Evolutionary conservation across 495 filamentous ascomycete species (phyloP), one percentile per base, ranked within the genome.

Genomic region (Chlorociboria aeruginascens): DNA sequence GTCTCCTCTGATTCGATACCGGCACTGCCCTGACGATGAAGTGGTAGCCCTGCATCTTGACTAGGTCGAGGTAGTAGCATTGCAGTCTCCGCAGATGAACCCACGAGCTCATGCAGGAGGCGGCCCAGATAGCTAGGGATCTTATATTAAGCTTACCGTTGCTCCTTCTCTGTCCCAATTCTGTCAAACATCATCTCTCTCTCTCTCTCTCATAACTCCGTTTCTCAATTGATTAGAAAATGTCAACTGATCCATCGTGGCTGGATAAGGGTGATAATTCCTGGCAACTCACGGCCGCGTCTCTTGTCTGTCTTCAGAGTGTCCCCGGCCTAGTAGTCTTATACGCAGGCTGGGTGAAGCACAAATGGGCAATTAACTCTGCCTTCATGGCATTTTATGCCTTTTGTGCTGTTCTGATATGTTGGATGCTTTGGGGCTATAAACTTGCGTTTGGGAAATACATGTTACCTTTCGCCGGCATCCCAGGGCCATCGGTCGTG

Each of bases 301-400:
- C 65, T 32, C 56, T 77, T 32, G 73, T 77, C 47, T 72, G 62
- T 20, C 60, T 77, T 20, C 73, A 76, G 51, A 69, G 64, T 40
- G 61, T 77, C 7, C 73, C 73, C 1, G 73, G 73, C 6, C 71
- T 77, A n/a, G 68, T 72, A 32, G 67, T 76, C 9, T 60, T 77
- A 28, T 77, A 77, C 55, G 69, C 70, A 13, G 73, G 73, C 8
- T 63, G 73, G 34, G 71, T 77, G 32, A 75, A 76, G 63, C 68
- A 69, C 57, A 76, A 76, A 61, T 76, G 71, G 72, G 72, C 70
- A 39, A 72, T 76, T 58, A 76, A 76, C 53, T 69, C 65, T 16
- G 71, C 69, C 30, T 74, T 75, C 63, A 75, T 76, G 72, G 69
- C 64, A 20, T 76, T 77, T 52, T 77, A 77, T 54, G 73, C 72